Percentiles rank a stretch among this genome's conserved stretches.
phyloP scores from a whole-genome alignment of 495 filamentous ascomycete genomes.

The Aspergillus olivimuriae region DNA sequence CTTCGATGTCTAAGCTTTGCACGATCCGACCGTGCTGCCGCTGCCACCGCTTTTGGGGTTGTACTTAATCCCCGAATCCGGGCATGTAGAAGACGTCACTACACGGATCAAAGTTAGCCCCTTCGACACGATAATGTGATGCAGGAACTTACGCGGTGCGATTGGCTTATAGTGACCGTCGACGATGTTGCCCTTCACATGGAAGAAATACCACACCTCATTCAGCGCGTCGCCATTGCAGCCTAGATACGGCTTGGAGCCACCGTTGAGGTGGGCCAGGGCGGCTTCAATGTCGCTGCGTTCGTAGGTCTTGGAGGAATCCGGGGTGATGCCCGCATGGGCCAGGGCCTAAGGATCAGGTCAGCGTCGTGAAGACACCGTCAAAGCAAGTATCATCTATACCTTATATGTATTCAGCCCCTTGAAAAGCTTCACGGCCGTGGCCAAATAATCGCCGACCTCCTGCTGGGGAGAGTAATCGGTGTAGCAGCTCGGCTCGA shows the following conservation, averaged over 20 bases:
- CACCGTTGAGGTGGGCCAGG: constrained; percentile 48
- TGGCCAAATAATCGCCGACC: constrained; percentile 52
- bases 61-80: constrained; percentile 52
- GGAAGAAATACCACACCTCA: constrained; percentile 72
- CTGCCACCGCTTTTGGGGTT: constrained; percentile 40
- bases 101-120: constrained; percentile 8
- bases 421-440: constrained; percentile 54
- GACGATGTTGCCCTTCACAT: constrained; percentile 65
- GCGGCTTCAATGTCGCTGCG: constrained; percentile 53
- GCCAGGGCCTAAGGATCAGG: constrained; percentile 41
- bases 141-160: constrained; percentile 36
- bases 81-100: constrained; percentile 51
- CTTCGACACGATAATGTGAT: background rate
- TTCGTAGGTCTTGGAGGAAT: constrained; percentile 52
- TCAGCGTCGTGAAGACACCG: background rate
- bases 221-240: constrained; percentile 55
- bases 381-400: constrained; percentile 3
- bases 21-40: background rate
- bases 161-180: constrained; percentile 59
- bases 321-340: constrained; percentile 59
- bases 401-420: constrained; percentile 54
- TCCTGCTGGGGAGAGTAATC: constrained; percentile 55
- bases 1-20: background rate
- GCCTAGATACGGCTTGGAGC: constrained; percentile 54
- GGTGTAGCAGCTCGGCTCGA: constrained; percentile 67